phyloP scores from a whole-genome alignment of 139 green algal genomes.

The Tetradesmus obliquus region DNA sequence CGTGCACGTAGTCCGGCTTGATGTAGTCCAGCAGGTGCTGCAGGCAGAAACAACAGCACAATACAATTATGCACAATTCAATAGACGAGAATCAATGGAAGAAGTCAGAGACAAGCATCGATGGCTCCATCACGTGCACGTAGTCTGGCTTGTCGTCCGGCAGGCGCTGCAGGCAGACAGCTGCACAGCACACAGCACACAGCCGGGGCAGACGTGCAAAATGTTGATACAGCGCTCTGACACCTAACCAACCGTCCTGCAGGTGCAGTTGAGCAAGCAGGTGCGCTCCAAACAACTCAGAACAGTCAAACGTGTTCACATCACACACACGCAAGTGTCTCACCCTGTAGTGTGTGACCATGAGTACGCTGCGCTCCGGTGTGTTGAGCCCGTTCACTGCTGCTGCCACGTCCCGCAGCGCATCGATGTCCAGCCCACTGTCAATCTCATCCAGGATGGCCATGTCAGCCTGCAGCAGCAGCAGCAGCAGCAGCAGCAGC shows the following conservation, averaged over 20 bases:
- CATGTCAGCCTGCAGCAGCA: slow-evolving; percentile 75
- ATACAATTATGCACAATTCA: too few species aligned
- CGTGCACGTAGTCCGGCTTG: neutral
- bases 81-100: too few species aligned
- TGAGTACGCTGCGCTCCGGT: slow-evolving; percentile 83
- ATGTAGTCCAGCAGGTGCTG: neutral
- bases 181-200: too few species aligned
- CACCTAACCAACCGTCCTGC: too few species aligned
- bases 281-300: too few species aligned
- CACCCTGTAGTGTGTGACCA: slow-evolving; percentile 99
- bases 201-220: too few species aligned
- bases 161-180: neutral
- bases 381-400: slow-evolving; percentile 70
- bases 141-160: neutral
- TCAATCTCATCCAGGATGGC: slow-evolving; percentile 88
- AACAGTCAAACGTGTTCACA: too few species aligned
- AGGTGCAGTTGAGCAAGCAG: too few species aligned
- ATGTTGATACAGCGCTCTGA: too few species aligned
- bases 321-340: neutral
- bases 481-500: neutral
- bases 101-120: too few species aligned
- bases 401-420: slow-evolving; percentile 85
- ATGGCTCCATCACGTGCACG: slow-evolving; percentile 22
- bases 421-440: slow-evolving; percentile 97
- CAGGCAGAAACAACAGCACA: neutral